A percentile compares a stretch with the other conserved stretches of the same genome.
phyloP scores from a whole-genome alignment of 176 grass and related monocot species.

The Juncus inflexus region DNA sequence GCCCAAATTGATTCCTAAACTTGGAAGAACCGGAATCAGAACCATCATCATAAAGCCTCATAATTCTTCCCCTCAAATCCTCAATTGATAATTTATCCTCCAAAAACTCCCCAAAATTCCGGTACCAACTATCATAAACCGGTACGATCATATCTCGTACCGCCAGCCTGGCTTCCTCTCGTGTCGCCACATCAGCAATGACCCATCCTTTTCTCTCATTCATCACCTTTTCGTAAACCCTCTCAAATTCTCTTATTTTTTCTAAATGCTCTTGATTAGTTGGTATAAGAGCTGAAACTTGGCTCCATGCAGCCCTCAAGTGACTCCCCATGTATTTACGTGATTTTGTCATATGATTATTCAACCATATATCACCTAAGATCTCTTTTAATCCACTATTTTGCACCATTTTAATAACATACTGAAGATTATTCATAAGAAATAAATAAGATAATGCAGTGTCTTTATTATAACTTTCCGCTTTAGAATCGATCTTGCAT shows the following conservation, averaged over 20 bases:
- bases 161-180: conserved; percentile 15
- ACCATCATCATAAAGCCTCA: conserved; percentile 1
- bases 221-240: conserved; percentile 7
- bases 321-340: conserved; percentile 33
- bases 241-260: conserved; percentile 7
- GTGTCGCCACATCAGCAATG: conserved; percentile 41
- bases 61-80: conserved; percentile 27
- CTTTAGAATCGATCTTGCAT: conserved; percentile 65
- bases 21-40: conserved; percentile 3
- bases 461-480: conserved; percentile 34
- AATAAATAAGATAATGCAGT: conserved; percentile 59
- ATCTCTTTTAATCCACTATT: conserved; percentile 18
- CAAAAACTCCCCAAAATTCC: neutral
- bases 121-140: conserved; percentile 50
- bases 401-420: conserved; percentile 52
- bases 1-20: too few species aligned
- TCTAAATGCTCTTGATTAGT: conserved; percentile 24
- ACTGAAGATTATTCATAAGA: conserved; percentile 70
- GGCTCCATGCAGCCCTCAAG: conserved; percentile 43
- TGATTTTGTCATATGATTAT: conserved; percentile 33
- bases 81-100: conserved; percentile 25
- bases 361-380: conserved; percentile 48
- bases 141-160: conserved; percentile 43
- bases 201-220: conserved; percentile 43
- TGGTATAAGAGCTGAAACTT: neutral